Evolutionary conservation across 2,329 filamentous ascomycete species (phyloP).

Genomic region (Allantophomopsis cytisporea): DNA sequence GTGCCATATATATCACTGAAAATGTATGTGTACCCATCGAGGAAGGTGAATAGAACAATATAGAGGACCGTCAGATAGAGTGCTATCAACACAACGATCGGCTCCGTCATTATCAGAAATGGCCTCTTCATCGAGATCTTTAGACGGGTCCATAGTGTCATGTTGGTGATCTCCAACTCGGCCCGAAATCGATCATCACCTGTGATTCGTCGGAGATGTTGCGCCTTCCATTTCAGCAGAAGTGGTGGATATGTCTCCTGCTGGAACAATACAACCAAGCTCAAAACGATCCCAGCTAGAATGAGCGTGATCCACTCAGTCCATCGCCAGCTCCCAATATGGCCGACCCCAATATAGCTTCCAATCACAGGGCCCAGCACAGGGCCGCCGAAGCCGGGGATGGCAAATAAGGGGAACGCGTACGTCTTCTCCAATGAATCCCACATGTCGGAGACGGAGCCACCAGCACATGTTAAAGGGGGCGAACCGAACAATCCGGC

Average conservation of each 20-base stretch:
- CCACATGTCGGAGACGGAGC: constrained; percentile 23
- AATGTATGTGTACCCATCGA: constrained; percentile 32
- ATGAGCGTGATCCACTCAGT: constrained; percentile 23
- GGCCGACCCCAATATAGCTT: not conserved
- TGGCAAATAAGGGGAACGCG: constrained; percentile 9
- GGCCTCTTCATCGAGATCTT: constrained; percentile 2
- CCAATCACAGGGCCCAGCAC: constrained; percentile 7
- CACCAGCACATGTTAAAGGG: constrained; percentile 23
- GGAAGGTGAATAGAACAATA: constrained; percentile 33
- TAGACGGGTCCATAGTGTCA: constrained; percentile 9
- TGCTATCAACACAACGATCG: constrained; percentile 22
- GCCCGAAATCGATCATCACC: constrained; percentile 13
- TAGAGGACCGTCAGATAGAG: constrained; percentile 34
- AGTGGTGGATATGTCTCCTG: constrained; percentile 17
- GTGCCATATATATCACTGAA: constrained; percentile 26
- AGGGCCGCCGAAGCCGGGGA: constrained; percentile 5
- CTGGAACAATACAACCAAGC: constrained; percentile 10
- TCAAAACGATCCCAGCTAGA: constrained; percentile 8
- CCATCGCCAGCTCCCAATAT: constrained; percentile 14
- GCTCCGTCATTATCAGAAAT: constrained; percentile 11
- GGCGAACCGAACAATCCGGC: constrained; percentile 27
- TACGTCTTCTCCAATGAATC: constrained; percentile 10
- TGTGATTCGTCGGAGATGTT: constrained; percentile 12
- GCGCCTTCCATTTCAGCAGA: constrained; percentile 15
- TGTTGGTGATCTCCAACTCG: constrained; percentile 6